Percentiles rank a stretch among this genome's conserved stretches.
Conservation (phyloP, 768 basidiomycete species). For the Mrakia gelida region DNA sequence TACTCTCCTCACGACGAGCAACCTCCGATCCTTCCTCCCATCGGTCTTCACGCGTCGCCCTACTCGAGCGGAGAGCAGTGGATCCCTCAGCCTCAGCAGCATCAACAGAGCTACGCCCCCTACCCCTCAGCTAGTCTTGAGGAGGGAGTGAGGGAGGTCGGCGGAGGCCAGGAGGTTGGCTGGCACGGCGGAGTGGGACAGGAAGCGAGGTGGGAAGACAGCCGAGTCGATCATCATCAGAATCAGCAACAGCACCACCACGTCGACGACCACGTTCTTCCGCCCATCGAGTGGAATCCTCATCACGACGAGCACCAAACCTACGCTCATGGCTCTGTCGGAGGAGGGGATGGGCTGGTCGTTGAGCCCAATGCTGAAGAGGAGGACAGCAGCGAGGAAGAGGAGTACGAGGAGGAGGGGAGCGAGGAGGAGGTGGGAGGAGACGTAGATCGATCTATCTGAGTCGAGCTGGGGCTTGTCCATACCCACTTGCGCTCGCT, state of each 20-base stretch:
- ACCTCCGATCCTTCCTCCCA: not conserved
- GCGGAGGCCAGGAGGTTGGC: not conserved
- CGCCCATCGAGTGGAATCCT: not conserved
- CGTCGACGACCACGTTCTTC: not conserved
- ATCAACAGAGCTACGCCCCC: not conserved
- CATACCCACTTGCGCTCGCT: too few species aligned
- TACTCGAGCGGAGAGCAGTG: not conserved
- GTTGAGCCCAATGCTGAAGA: not conserved
- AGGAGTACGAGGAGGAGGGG: not conserved
- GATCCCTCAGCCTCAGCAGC: not conserved
- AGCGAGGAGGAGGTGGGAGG: too few species aligned
- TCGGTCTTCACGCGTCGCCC: not conserved
- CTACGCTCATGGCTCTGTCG: not conserved
- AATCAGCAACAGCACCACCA: not conserved
- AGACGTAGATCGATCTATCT: too few species aligned
- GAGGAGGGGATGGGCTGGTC: not conserved
- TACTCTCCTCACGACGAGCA: not conserved
- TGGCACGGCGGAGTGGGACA: not conserved
- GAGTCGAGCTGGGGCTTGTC: too few species aligned
- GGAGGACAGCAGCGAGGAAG: not conserved
- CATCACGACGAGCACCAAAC: not conserved
- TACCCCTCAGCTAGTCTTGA: constrained; percentile 4
- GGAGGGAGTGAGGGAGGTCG: not conserved
- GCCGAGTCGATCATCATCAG: not conserved
- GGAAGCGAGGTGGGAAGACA: not conserved